A percentile compares a stretch with the other conserved stretches of the same genome.
These are phyloP conservation scores for Trichoderma citrinoviride DNA, from an alignment of 2,329 filamentous ascomycete genomes.

Conservation along the genomic window DNA sequence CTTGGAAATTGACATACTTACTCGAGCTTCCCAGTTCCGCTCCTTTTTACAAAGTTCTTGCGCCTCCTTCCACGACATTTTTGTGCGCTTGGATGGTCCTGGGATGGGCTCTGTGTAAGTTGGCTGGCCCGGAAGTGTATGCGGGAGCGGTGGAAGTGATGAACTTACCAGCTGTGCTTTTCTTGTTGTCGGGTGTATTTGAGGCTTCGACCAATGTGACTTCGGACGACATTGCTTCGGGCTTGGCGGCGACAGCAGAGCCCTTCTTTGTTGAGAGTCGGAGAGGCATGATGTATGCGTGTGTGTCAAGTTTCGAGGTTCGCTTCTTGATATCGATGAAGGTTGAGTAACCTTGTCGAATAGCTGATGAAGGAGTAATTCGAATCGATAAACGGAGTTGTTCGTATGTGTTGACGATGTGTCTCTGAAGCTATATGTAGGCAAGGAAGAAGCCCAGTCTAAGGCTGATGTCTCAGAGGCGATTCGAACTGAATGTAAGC, in stretches of 20 bases:
- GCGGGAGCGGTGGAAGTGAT: background rate
- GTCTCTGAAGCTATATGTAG: background rate
- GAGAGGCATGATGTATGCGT: slow-evolving; percentile 9
- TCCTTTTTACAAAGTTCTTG: background rate
- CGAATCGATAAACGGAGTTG: too few species aligned
- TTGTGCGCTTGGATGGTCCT: background rate
- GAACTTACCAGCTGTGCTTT: background rate
- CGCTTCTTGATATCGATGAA: background rate
- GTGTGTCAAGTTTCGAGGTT: too few species aligned
- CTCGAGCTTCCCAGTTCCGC: slow-evolving; percentile 7
- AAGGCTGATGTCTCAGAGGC: too few species aligned
- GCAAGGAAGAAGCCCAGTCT: background rate
- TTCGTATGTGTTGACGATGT: background rate
- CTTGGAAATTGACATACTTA: background rate
- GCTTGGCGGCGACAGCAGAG: background rate
- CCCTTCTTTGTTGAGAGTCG: slow-evolving; percentile 2
- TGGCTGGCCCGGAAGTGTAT: background rate
- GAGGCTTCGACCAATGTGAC: slow-evolving; percentile 3
- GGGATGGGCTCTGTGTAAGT: background rate
- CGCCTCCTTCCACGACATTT: slow-evolving; percentile 20
- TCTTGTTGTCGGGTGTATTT: background rate
- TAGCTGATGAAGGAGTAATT: background rate
- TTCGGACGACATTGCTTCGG: slow-evolving; percentile 13
- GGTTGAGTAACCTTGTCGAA: background rate
- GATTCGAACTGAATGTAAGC: background rate